phyloP scores from a whole-genome alignment of 2,329 filamentous ascomycete species.

The Monilinia aucupariae region DNA sequence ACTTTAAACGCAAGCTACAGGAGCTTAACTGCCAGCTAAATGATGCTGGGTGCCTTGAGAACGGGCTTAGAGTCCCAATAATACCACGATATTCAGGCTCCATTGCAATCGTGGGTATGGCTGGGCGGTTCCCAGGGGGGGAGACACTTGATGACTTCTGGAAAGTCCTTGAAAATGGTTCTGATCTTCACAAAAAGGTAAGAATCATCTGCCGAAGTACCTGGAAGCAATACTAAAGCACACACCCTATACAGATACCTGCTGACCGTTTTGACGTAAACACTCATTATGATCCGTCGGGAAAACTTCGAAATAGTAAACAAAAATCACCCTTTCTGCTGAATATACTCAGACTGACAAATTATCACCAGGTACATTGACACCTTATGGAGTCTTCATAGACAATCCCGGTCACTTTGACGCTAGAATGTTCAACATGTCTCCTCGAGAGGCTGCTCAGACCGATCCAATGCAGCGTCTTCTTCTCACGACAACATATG shows the following conservation, averaged over 20 bases:
- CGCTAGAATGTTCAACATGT: slow-evolving; percentile 79
- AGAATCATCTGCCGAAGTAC: neutral
- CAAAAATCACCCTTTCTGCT: neutral
- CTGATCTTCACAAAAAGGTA: neutral
- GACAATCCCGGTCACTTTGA: slow-evolving; percentile 72
- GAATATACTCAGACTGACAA: neutral
- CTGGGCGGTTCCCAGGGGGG: neutral
- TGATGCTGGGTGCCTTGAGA: neutral
- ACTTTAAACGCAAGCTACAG: neutral
- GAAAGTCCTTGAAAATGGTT: neutral
- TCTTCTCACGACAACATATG: slow-evolving; percentile 69
- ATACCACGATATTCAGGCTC: neutral
- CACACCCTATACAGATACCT: neutral
- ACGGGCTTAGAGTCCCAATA: neutral
- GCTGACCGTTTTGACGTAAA: neutral
- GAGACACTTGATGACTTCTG: neutral
- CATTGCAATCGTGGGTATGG: neutral
- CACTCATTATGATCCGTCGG: neutral
- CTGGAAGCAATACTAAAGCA: neutral
- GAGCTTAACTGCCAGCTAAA: neutral
- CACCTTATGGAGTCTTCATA: slow-evolving; percentile 64
- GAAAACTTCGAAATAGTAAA: neutral
- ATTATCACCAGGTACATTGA: slow-evolving; percentile 32
- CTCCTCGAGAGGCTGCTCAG: slow-evolving; percentile 69
- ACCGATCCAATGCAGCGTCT: slow-evolving; percentile 76